Percentiles rank a stretch among this genome's conserved stretches.
phyloP scores from a whole-genome alignment of 2,329 filamentous ascomycete genomes.

The Dryadomyces quercivorus region DNA sequence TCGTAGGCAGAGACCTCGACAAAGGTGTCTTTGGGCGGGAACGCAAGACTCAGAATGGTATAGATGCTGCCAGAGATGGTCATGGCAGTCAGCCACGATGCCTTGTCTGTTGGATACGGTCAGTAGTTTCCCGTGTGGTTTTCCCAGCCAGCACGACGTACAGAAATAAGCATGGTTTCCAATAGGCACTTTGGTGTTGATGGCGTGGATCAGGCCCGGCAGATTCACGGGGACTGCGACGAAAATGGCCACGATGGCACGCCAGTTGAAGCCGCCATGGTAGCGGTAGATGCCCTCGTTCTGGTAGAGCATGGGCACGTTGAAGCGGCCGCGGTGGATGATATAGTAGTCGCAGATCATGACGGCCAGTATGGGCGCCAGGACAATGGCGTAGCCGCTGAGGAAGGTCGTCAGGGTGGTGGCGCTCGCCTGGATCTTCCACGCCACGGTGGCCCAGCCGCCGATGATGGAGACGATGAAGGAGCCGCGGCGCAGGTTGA shows the following conservation, averaged over 20 bases:
- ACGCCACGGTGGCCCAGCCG: constrained; percentile 16
- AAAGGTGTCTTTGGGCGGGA: constrained; percentile 1
- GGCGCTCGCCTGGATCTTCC: constrained; percentile 14
- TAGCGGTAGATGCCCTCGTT: constrained; percentile 22
- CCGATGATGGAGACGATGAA: constrained; percentile 11
- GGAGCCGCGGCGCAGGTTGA: constrained; percentile 23
- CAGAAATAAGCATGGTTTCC: constrained; percentile 5
- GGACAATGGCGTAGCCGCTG: constrained; percentile 12
- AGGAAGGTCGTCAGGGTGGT: constrained; percentile 12
- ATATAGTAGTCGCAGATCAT: constrained; percentile 26
- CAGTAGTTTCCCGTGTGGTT: not conserved
- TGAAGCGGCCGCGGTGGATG: constrained; percentile 21
- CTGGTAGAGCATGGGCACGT: constrained; percentile 24
- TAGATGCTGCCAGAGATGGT: not conserved
- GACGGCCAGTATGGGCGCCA: constrained; percentile 17
- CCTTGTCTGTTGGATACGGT: not conserved
- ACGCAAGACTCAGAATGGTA: not conserved
- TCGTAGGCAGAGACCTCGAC: constrained; percentile 1
- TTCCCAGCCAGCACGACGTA: not conserved
- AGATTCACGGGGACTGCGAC: constrained; percentile 8
- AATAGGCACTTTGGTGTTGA: not conserved
- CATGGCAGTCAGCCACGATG: constrained; percentile 4
- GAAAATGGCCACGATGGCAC: constrained; percentile 3
- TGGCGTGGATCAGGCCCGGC: constrained; percentile 7
- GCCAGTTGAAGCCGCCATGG: constrained; percentile 12